Conservation (phyloP, 768 basidiomycete species). For the Termitomyces heimii region DNA sequence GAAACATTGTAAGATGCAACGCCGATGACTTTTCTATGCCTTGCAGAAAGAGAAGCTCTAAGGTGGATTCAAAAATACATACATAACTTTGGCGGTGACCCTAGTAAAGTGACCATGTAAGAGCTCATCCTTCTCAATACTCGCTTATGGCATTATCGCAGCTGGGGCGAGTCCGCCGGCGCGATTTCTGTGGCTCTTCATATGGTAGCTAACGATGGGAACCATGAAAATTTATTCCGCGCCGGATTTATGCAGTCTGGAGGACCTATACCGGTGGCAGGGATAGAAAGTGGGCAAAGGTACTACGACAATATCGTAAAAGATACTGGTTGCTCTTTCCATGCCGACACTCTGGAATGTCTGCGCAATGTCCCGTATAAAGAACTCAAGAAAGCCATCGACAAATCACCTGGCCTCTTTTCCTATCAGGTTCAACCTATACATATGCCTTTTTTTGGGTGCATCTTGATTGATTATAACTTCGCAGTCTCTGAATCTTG, state of each 20-base stretch:
- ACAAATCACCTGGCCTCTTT: constrained; percentile 34
- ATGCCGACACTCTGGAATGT: constrained; percentile 37
- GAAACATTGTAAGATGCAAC: neutral
- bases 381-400: constrained; percentile 33
- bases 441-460: neutral
- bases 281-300: constrained; percentile 36
- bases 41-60: constrained; percentile 49
- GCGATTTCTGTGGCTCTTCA: constrained; percentile 49
- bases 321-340: constrained; percentile 32
- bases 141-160: constrained; percentile 2
- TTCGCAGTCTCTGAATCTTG: constrained; percentile 33
- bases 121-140: constrained; percentile 7
- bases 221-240: constrained; percentile 40
- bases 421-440: constrained; percentile 20
- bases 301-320: constrained; percentile 39
- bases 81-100: constrained; percentile 58
- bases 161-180: constrained; percentile 41
- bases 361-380: constrained; percentile 33
- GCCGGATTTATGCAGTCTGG: constrained; percentile 49
- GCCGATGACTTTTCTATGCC: neutral
- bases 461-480: constrained; percentile 17
- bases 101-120: constrained; percentile 51
- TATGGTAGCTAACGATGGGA: constrained; percentile 40
- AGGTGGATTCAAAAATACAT: constrained; percentile 68
- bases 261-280: constrained; percentile 37